A percentile compares a stretch with the other conserved stretches of the same genome.
phyloP scores from a whole-genome alignment of 2,329 filamentous ascomycete species.

The Coniochaeta sp. region DNA sequence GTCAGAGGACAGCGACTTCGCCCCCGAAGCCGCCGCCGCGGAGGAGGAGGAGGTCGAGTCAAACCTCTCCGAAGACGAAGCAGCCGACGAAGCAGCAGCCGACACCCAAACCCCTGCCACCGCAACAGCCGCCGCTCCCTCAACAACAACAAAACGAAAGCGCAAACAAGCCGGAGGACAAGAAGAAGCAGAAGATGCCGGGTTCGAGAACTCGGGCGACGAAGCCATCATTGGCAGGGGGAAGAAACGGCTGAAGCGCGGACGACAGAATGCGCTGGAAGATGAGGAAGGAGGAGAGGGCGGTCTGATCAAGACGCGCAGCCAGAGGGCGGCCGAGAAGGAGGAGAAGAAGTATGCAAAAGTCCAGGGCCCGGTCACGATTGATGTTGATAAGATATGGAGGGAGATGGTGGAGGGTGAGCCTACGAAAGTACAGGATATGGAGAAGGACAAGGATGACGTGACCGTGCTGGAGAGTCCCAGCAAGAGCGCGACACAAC shows the following conservation, averaged over 20 bases:
- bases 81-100: too few relatives aligned
- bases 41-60: slow-evolving; percentile 35
- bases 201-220: slow-evolving; percentile 64
- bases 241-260: slow-evolving; percentile 43
- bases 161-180: slow-evolving; percentile 15
- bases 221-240: slow-evolving; percentile 61
- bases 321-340: slow-evolving; percentile 60
- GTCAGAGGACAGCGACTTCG: slow-evolving; percentile 68
- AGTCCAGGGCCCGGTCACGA: slow-evolving; percentile 53
- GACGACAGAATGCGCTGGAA: slow-evolving; percentile 31
- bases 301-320: slow-evolving; percentile 64
- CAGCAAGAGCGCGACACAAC: background rate
- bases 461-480: background rate
- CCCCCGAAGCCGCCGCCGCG: slow-evolving; percentile 47
- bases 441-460: slow-evolving; percentile 7
- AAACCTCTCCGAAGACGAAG: slow-evolving; percentile 41
- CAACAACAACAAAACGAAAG: slow-evolving; percentile 23
- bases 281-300: slow-evolving; percentile 53
- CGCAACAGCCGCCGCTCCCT: slow-evolving; percentile 6
- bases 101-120: too few relatives aligned
- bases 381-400: slow-evolving; percentile 68
- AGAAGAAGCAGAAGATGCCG: slow-evolving; percentile 36
- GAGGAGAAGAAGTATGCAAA: slow-evolving; percentile 47
- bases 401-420: slow-evolving; percentile 61
- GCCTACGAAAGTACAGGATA: too few relatives aligned